Base-by-base conservation (phyloP, 805 yeast genomes). In the Kuraishia cidri region DNA sequence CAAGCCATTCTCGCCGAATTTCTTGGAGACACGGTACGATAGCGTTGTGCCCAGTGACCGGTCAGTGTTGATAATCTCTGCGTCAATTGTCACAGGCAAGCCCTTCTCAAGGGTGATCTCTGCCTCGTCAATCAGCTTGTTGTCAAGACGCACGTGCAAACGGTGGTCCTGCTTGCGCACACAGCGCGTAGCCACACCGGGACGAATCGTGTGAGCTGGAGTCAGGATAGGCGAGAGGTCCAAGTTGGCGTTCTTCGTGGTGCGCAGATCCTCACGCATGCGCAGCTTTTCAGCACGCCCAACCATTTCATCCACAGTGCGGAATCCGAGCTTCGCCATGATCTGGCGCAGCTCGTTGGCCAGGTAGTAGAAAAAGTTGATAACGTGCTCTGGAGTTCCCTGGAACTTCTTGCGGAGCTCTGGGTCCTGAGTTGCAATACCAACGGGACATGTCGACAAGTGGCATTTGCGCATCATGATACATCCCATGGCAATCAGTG, bases 401-500 rank as follows among this genome's bases (percentile, higher is more conserved):
- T 74, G 69, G 63, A 90, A 90, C 61, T 90, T 92, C 62, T 75
- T 75, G 62, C 98, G 76, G 45, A 90, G 70, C 44, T 78, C 85
- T 13, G 97, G 97, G 58, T 90, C 97, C 62, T 92, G 98, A 20
- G 98, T 90, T 29, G 98, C 98, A 64, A 90, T 84, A 63, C 98
- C 98, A 31, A 90, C 98, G 19, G 98, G 96, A 62, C 98, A 90
- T 25, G 95, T 75, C 64, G 85, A 84, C 38, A 84, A 66, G 58
- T 90, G 97, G 55, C 97, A 85, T 67, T 82, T 85, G 62, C 95
- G 75, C 83, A 88, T 81, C 85, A 87, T 79, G 55, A 90, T 82
- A 69, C 98, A 90, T 40, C 97, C 97, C 88, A 90, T 75, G 22
- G 97, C 92, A 48, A 90, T 88, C 56, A 90, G 72, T 26, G 98